phyloP scores from a whole-genome alignment of 148 eudicot species.

The Amaranthus cruentus region DNA sequence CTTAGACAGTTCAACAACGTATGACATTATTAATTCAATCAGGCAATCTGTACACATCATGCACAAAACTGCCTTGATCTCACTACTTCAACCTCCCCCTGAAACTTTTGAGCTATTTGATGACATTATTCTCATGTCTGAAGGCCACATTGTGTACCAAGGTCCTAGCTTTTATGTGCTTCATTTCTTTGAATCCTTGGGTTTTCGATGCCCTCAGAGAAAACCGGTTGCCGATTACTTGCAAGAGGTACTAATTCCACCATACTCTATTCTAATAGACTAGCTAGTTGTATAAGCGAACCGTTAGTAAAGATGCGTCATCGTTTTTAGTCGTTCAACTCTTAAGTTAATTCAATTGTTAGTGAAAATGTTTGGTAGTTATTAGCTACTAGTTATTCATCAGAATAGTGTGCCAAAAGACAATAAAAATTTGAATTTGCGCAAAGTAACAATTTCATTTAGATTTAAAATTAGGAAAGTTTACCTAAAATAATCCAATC shows the following conservation, averaged over 20 bases:
- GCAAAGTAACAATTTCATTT: too few relatives aligned
- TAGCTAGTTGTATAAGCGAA: too few relatives aligned
- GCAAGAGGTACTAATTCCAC: slow-evolving; percentile 33
- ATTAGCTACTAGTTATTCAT: too few relatives aligned
- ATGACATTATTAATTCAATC: slow-evolving; percentile 37
- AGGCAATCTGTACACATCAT: slow-evolving; percentile 37
- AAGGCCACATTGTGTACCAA: slow-evolving; percentile 46
- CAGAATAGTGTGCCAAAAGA: too few relatives aligned
- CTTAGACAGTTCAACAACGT: slow-evolving; percentile 46
- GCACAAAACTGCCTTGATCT: slow-evolving; percentile 33
- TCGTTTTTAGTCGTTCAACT: too few relatives aligned
- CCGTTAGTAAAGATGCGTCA: too few relatives aligned
- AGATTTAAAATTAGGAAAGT: too few relatives aligned
- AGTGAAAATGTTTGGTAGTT: too few relatives aligned
- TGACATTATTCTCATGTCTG: slow-evolving; percentile 51
- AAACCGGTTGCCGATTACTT: slow-evolving; percentile 31
- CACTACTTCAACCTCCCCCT: slow-evolving; percentile 53
- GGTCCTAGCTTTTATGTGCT: slow-evolving; percentile 40
- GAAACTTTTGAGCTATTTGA: slow-evolving; percentile 53
- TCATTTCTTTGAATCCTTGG: slow-evolving; percentile 28
- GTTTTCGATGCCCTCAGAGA: slow-evolving; percentile 25
- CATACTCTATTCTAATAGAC: too few relatives aligned
- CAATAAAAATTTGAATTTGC: too few relatives aligned
- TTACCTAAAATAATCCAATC: too few relatives aligned
- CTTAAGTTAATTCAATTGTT: too few relatives aligned